A percentile compares a stretch with the other conserved stretches of the same genome.
phyloP scores from a whole-genome alignment of 2,329 filamentous ascomycete species.

The Botrytis porri region DNA sequence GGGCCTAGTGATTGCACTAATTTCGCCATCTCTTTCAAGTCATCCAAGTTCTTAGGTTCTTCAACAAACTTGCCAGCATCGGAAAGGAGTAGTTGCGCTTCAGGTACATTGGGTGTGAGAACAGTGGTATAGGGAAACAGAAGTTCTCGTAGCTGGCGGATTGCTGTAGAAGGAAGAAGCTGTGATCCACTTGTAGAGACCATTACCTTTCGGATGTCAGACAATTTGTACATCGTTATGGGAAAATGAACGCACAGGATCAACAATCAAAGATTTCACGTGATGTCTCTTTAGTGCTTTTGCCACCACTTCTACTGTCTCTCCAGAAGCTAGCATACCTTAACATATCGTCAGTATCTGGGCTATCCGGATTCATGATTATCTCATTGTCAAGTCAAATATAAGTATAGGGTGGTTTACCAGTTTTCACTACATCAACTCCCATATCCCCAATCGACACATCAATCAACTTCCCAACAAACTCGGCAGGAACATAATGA shows the following conservation, averaged over 20 bases:
- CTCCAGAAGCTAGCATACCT: conserved; percentile 80
- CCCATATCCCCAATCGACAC: conserved; percentile 80
- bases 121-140: conserved; percentile 66
- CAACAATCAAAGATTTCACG: conserved; percentile 61
- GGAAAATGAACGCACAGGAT: conserved; percentile 58
- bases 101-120: conserved; percentile 75
- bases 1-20: conserved; percentile 67
- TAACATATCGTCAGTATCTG: conserved; percentile 13
- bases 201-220: conserved; percentile 67
- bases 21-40: conserved; percentile 67
- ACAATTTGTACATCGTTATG: not conserved
- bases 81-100: conserved; percentile 63
- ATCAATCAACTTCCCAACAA: conserved; percentile 82
- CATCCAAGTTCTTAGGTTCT: conserved; percentile 57
- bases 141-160: conserved; percentile 55
- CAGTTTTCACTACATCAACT: conserved; percentile 88
- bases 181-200: conserved; percentile 75
- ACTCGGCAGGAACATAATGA: conserved; percentile 72
- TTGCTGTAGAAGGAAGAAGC: conserved; percentile 64
- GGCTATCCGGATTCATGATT: not conserved
- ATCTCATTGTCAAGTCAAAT: not conserved
- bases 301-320: conserved; percentile 67
- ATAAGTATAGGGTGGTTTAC: conserved; percentile 48
- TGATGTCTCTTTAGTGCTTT: conserved; percentile 57
- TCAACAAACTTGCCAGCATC: conserved; percentile 44